Conservation (phyloP, 768 basidiomycete species). For the Scleroderma bovista region DNA sequence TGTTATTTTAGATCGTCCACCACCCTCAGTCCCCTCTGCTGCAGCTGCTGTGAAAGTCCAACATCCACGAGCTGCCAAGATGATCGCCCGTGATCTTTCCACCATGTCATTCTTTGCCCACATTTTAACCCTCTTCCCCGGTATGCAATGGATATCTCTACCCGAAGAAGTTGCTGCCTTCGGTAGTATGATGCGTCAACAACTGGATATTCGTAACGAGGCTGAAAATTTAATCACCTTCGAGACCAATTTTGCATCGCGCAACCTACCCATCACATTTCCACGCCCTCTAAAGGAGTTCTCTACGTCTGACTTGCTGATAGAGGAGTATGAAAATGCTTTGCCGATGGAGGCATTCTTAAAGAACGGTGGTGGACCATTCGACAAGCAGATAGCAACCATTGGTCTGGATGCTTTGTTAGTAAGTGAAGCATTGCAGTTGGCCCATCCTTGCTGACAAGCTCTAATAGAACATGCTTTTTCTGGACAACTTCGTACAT, state of each 20-base stretch:
- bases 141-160: conserved; percentile 94
- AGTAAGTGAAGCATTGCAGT: conserved; percentile 40
- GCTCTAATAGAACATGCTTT: conserved; percentile 80
- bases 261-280: conserved; percentile 82
- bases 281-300: conserved; percentile 80
- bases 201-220: conserved; percentile 87
- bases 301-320: conserved; percentile 76
- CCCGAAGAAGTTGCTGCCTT: conserved; percentile 95
- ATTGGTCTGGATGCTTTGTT: conserved; percentile 93
- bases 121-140: conserved; percentile 72
- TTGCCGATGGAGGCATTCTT: conserved; percentile 85
- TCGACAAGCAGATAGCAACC: conserved; percentile 83
- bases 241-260: conserved; percentile 76
- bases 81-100: conserved; percentile 81
- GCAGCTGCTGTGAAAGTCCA: conserved; percentile 94
- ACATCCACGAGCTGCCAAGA: conserved; percentile 80
- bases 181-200: conserved; percentile 93
- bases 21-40: conserved; percentile 71
- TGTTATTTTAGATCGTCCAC: conserved; percentile 44
- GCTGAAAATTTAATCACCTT: conserved; percentile 83
- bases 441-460: conserved; percentile 2
- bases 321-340: conserved; percentile 94
- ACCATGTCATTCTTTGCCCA: conserved; percentile 95
- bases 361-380: conserved; percentile 87
- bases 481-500: conserved; percentile 97